Base-by-base conservation (phyloP, 768 basidiomycete genomes). In the Lentinula boryana region DNA sequence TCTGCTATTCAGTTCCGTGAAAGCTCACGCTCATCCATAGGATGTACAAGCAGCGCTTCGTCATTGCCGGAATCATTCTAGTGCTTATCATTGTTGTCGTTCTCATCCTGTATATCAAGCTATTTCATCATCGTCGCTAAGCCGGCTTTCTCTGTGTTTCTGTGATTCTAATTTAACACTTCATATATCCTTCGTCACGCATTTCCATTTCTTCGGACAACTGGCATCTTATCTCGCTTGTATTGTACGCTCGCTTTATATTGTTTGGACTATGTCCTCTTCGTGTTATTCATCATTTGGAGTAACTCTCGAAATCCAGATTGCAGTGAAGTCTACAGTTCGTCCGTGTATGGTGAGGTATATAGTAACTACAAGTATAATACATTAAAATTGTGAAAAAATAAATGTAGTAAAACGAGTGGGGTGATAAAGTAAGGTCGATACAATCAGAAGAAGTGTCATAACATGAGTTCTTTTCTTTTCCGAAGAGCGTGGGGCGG, bases 1-100 rank as follows among this genome's bases (percentile, higher is more conserved):
- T 58, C 59, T 1, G 5, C 18, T 40, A 18, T 58, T 36, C 44
- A 44, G 0, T 10, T 38, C 7, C 46, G 46, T 48, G 21, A 7
- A 27, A 8, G 18, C 57, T 31, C 5, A 38, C 1, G n/a, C 50
- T 4, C 46, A n/a, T 40, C 58, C 41, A 21, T 49, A 96, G 95
- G 72, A 94, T 94, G 91, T 89, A 95, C 71, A 90, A 92, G 69
- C 94, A 98, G 65, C 87, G 89, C 50, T 77, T 92, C 62, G 80
- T 95, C 40, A 88, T 92, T 8, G 86, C 76, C 43, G 84, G 76
- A 13, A 94, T 97, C 69, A 86, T 90, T 35, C 79, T 79, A 44
- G 84, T 96, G 51, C 86, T 97, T 60, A 80, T 93, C 51, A 65
- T 90, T 7, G 80, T 97, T 40, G 86, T 96, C 58, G 72, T 76